Evolutionary conservation across 805 yeast genomes (phyloP), one percentile per base, ranked within the genome.

Genomic region (Torulaspora microellipsoides): DNA sequence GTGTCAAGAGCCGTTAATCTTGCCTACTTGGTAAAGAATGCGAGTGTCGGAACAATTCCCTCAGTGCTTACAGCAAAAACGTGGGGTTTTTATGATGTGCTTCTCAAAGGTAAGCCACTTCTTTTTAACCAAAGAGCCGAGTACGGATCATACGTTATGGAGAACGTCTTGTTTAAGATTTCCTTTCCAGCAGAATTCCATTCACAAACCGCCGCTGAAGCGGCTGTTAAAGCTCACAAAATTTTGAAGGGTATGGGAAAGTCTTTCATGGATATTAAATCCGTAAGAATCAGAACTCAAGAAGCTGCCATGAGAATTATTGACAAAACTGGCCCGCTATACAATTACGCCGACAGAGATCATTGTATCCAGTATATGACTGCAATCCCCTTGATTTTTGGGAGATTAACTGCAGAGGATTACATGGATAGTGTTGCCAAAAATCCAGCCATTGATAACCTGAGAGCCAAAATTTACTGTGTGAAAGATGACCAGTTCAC

Each of bases 171-270:
- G 36, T 78, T 78, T 65, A 78, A 78, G 64, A 78, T 78, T 52
- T 77, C 81, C 1, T 78, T 71, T 68, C 83, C 83, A 12, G 83
- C 83, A 30, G 83, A 78, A 58, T 78, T 78, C 61, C 83, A 78
- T 57, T 81, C 82, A 8, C 83, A 78, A 61, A 77, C 83, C 28
- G 83, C 83, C 8, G 82, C 70, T 29, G 83, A 78, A 56, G 79
- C 79, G 15, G 76, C 83, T 27, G 55, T 78, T 60, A 70, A 67
- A 11, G 65, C 73, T 11, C 66, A 73, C 54, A 48, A 54, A 30
- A 52, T 59, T 39, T 61, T 78, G 48, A 52, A 58, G 34, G 55
- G 53, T 4, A 43, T 60, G 34, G 78, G 78, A n/a, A 69, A 69
- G 59, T 54, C 75, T 7, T 60, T 64, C 45, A 69, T 69, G 38